Conservation (phyloP, 768 basidiomycete genomes). For the Pholiota microspora region DNA sequence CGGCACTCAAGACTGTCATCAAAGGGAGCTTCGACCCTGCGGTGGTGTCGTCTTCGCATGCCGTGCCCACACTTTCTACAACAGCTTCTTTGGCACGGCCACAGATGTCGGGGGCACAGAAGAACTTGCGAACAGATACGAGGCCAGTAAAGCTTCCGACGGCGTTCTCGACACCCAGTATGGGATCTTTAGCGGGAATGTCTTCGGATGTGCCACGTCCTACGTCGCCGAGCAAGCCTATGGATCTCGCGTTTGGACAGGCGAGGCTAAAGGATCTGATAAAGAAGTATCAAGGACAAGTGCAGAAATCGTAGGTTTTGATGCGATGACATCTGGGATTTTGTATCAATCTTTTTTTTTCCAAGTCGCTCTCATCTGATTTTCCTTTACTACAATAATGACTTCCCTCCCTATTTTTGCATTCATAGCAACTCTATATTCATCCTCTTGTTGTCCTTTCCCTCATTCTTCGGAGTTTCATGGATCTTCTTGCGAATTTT, state of each 20-base stretch:
- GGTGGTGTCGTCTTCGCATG: constrained; percentile 67
- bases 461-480: background rate
- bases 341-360: constrained; percentile 2
- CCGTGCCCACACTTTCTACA: constrained; percentile 68
- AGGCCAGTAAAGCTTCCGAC: constrained; percentile 30
- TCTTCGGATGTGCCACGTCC: constrained; percentile 18
- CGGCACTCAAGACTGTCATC: constrained; percentile 35
- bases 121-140: background rate
- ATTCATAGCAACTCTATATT: too few species aligned
- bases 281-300: constrained; percentile 68
- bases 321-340: background rate
- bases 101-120: constrained; percentile 7
- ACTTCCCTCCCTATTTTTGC: background rate
- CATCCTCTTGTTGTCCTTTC: background rate
- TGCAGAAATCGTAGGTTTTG: constrained; percentile 14
- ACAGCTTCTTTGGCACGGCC: constrained; percentile 74
- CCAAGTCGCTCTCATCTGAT: constrained; percentile 3
- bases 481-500: constrained; percentile 10
- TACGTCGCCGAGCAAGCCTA: constrained; percentile 26
- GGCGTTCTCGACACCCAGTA: constrained; percentile 5
- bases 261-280: constrained; percentile 76
- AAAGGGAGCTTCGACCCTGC: constrained; percentile 73
- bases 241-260: constrained; percentile 72
- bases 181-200: constrained; percentile 5
- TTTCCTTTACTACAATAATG: too few species aligned